Evolutionary conservation across 768 basidiomycete species (phyloP).

Genomic region (Sutorius australiensis): DNA sequence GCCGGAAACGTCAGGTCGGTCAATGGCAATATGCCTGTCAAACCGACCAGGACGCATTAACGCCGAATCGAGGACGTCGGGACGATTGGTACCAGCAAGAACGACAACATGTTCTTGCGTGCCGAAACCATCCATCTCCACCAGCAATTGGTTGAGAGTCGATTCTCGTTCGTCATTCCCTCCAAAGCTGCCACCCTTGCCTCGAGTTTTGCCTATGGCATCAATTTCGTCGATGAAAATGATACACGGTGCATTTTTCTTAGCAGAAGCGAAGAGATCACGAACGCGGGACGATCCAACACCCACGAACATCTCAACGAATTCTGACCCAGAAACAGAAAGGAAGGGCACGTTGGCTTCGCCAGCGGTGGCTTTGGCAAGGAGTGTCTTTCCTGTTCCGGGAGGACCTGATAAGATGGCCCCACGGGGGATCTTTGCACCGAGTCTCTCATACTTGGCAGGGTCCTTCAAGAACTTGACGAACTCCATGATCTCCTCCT

Average conservation of each 20-base stretch:
- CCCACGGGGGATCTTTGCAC: constrained; percentile 96
- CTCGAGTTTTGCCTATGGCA: constrained; percentile 94
- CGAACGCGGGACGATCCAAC: constrained; percentile 97
- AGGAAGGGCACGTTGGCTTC: constrained; percentile 98
- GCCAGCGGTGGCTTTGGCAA: constrained; percentile 98
- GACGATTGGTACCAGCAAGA: constrained; percentile 93
- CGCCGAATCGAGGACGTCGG: constrained; percentile 93
- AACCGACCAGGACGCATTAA: constrained; percentile 97
- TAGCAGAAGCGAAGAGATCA: constrained; percentile 95
- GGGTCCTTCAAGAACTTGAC: constrained; percentile 99
- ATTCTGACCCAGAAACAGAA: constrained; percentile 97
- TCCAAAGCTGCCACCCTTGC: constrained; percentile 72
- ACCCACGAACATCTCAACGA: constrained; percentile 99
- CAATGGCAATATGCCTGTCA: constrained; percentile 94
- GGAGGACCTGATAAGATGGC: constrained; percentile 95
- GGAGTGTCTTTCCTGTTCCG: constrained; percentile 95
- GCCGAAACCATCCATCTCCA: constrained; percentile 99
- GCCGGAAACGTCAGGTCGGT: constrained; percentile 91
- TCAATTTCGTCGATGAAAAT: constrained; percentile 99
- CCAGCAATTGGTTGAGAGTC: constrained; percentile 94
- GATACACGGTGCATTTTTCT: constrained; percentile 97
- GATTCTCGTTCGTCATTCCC: constrained; percentile 98
- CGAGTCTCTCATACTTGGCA: constrained; percentile 88
- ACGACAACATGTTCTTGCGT: constrained; percentile 97
- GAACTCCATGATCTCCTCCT: constrained; percentile 99